phyloP scores from a whole-genome alignment of 805 yeast genomes.

The Kodamaea kakaduensis region DNA sequence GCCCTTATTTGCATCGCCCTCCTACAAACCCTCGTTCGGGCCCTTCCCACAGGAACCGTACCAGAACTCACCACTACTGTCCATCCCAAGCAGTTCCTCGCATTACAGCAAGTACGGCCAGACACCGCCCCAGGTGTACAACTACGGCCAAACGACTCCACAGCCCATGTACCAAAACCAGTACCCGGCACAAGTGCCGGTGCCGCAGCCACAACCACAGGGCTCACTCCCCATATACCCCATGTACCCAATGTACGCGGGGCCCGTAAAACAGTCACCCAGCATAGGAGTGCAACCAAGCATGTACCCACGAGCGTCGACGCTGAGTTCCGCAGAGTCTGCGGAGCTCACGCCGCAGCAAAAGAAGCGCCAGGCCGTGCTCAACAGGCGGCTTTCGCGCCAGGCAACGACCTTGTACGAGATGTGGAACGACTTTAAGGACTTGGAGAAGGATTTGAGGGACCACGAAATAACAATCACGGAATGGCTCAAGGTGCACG shows the following conservation, averaged over 20 bases:
- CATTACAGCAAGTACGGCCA: too few relatives aligned
- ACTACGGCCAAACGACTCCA: too few relatives aligned
- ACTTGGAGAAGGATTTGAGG: slow-evolving; percentile 21
- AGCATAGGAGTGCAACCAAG: not conserved
- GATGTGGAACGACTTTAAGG: slow-evolving; percentile 34
- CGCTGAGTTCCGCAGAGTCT: slow-evolving; percentile 1
- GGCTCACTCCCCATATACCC: slow-evolving; percentile 1
- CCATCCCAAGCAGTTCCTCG: too few relatives aligned
- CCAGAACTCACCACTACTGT: too few relatives aligned
- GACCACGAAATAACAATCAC: slow-evolving; percentile 23
- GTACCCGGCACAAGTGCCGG: too few relatives aligned
- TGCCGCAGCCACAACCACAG: too few relatives aligned
- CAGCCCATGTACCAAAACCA: too few relatives aligned
- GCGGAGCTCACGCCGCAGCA: slow-evolving; percentile 9
- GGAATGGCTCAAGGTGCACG: slow-evolving; percentile 31
- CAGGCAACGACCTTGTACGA: slow-evolving; percentile 27
- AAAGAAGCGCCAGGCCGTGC: slow-evolving; percentile 16
- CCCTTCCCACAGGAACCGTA: too few relatives aligned
- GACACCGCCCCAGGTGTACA: too few relatives aligned
- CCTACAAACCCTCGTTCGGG: too few relatives aligned
- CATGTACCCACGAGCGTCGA: slow-evolving; percentile 3
- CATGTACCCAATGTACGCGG: not conserved
- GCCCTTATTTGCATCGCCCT: too few relatives aligned
- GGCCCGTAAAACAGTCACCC: not conserved
- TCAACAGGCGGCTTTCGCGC: slow-evolving; percentile 23